phyloP scores from a whole-genome alignment of 768 basidiomycete species.

The Plicaturopsis crispa region DNA sequence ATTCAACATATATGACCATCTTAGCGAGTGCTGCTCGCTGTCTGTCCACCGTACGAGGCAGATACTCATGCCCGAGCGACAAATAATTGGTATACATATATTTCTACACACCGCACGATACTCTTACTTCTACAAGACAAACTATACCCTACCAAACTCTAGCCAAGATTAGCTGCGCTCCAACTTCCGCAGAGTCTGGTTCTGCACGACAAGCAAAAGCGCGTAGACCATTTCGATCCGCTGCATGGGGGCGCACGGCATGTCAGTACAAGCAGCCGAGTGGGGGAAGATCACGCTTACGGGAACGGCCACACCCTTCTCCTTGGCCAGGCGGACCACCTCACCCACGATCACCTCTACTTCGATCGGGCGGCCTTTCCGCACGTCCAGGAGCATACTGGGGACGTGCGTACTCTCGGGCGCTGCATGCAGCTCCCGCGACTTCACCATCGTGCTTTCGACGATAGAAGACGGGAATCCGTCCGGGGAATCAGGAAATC shows the following conservation, averaged over 20 bases:
- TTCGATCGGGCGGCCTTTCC: constrained; percentile 51
- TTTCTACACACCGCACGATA: too few relatives aligned
- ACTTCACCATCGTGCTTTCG: constrained; percentile 29
- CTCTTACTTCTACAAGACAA: too few relatives aligned
- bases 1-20: too few relatives aligned
- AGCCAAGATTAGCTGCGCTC: too few relatives aligned
- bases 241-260: too few relatives aligned
- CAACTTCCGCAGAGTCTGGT: constrained; percentile 42
- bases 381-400: constrained; percentile 57
- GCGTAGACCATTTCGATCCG: constrained; percentile 58
- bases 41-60: too few relatives aligned
- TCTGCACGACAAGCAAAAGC: constrained; percentile 49
- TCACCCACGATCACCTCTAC: constrained; percentile 62
- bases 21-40: too few relatives aligned
- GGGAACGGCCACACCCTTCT: constrained; percentile 36
- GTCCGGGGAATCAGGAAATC: constrained; percentile 35
- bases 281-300: constrained; percentile 30
- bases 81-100: too few relatives aligned
- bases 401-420: constrained; percentile 41
- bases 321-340: constrained; percentile 45
- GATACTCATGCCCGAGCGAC: too few relatives aligned
- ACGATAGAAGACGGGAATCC: constrained; percentile 40
- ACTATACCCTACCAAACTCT: too few relatives aligned
- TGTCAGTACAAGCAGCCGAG: too few relatives aligned
- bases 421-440: constrained; percentile 27